Evolutionary conservation across 495 filamentous ascomycete species (phyloP).

Genomic region (Friedmanniomyces simplex): DNA sequence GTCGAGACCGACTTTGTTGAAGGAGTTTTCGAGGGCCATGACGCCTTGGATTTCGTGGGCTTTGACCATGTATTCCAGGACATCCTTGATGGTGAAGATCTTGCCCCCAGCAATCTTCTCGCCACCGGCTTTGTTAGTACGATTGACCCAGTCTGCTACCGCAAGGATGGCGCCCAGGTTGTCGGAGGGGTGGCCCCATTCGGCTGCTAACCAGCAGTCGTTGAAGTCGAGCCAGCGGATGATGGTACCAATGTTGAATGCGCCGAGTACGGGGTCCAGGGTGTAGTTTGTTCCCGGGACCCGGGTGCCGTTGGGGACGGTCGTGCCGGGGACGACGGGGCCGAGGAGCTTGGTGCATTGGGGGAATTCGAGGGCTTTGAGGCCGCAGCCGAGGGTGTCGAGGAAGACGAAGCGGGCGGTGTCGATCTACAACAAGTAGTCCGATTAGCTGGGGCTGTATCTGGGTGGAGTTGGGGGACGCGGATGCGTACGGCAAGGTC

Average conservation of each 20-base stretch:
- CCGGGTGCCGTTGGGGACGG: conserved; percentile 84
- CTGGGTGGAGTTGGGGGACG: no score
- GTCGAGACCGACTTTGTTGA: conserved; percentile 95
- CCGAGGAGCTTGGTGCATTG: conserved; percentile 91
- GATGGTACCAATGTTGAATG: conserved; percentile 98
- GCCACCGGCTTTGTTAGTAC: conserved; percentile 85
- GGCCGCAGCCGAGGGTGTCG: conserved; percentile 91
- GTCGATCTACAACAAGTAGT: no score
- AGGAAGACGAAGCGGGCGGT: conserved; percentile 54
- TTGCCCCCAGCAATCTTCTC: conserved; percentile 72
- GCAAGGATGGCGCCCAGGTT: conserved; percentile 93
- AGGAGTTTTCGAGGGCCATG: conserved; percentile 92
- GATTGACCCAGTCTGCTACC: conserved; percentile 92
- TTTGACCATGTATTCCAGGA: conserved; percentile 98
- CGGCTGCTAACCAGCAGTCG: conserved; percentile 97
- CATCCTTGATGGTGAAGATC: conserved; percentile 74
- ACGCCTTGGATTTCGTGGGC: conserved; percentile 99
- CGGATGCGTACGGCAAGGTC: conserved; percentile 56
- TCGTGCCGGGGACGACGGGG: conserved; percentile 82
- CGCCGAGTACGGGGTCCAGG: conserved; percentile 87
- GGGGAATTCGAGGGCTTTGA: conserved; percentile 90
- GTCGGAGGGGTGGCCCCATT: conserved; percentile 97
- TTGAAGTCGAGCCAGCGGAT: conserved; percentile 99
- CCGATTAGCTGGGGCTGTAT: not conserved
- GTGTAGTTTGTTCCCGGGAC: conserved; percentile 89